These are phyloP conservation scores for Chlorella sp. DNA, from an alignment of 139 green algal species.

Conservation along the genomic window DNA sequence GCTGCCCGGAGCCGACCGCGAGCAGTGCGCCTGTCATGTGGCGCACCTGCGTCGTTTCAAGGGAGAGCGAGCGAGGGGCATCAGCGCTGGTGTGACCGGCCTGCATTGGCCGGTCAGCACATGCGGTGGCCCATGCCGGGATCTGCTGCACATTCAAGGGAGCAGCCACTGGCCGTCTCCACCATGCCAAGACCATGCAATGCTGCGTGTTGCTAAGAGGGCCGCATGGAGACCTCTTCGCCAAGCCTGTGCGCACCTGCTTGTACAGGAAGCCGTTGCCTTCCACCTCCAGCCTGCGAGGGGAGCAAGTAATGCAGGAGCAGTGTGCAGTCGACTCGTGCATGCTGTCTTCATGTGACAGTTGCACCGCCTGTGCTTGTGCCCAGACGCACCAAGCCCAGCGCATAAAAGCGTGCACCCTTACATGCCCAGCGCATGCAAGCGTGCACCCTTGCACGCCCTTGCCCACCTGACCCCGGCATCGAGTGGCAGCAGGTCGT, in stretches of 20 bases:
- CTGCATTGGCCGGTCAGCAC: background rate
- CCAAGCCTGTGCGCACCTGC: background rate
- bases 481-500: conserved; percentile 43
- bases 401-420: too few relatives aligned
- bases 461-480: conserved; percentile 15
- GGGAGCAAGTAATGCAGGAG: background rate
- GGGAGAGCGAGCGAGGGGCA: background rate
- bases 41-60: conserved; percentile 50
- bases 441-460: too few relatives aligned
- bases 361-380: too few relatives aligned
- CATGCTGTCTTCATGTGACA: too few relatives aligned
- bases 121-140: background rate
- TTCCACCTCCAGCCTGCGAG: conserved; percentile 62
- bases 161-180: too few relatives aligned
- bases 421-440: too few relatives aligned
- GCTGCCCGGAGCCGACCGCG: conserved; percentile 48
- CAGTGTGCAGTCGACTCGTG: too few relatives aligned
- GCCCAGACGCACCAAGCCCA: too few relatives aligned
- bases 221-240: background rate
- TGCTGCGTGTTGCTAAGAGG: too few relatives aligned
- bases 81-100: background rate
- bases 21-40: conserved; percentile 82
- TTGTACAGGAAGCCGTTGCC: conserved; percentile 86
- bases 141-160: background rate
- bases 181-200: too few relatives aligned